Percentiles rank a stretch among this genome's conserved stretches.
These are phyloP conservation scores for Geotrichum armillariae DNA, from an alignment of 1,139 yeast genomes.

Conservation along the genomic window DNA sequence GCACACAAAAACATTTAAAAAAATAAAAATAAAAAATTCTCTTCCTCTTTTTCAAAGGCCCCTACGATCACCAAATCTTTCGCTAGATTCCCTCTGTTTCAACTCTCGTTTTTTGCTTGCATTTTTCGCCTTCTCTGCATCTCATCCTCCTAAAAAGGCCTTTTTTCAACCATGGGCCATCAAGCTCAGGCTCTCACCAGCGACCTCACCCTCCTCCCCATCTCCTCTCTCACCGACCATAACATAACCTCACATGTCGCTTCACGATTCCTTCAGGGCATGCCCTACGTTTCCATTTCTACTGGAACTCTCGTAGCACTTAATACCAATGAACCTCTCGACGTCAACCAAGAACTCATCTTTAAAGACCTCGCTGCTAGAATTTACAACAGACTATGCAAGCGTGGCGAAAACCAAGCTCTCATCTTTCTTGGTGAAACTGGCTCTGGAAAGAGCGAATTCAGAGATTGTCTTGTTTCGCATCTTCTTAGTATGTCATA, in stretches of 20 bases:
- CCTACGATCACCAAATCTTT: no score
- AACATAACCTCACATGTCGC: slow-evolving; percentile 46
- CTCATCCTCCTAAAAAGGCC: no score
- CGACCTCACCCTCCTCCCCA: slow-evolving; percentile 42
- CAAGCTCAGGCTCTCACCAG: slow-evolving; percentile 32
- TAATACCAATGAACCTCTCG: slow-evolving; percentile 42
- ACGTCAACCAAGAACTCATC: slow-evolving; percentile 42
- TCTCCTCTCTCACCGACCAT: slow-evolving; percentile 40
- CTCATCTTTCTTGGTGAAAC: slow-evolving; percentile 44
- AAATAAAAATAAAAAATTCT: no score
- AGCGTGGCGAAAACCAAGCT: slow-evolving; percentile 44
- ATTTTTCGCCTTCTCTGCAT: no score
- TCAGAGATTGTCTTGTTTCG: slow-evolving; percentile 36
- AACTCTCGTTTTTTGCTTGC: no score
- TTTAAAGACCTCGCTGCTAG: slow-evolving; percentile 43
- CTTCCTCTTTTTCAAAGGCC: no score
- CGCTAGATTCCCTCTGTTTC: no score
- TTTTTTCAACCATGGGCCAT: slow-evolving; percentile 3
- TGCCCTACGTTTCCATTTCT: slow-evolving; percentile 43
- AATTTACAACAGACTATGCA: slow-evolving; percentile 40
- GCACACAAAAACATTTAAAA: no score
- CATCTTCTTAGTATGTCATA: slow-evolving; percentile 37
- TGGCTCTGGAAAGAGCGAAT: slow-evolving; percentile 45
- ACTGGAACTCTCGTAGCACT: slow-evolving; percentile 42
- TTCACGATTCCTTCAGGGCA: slow-evolving; percentile 45